Evolutionary conservation across 2,329 filamentous ascomycete species (phyloP), one percentile per base, ranked within the genome.

Genomic region (Shiraia sp.): DNA sequence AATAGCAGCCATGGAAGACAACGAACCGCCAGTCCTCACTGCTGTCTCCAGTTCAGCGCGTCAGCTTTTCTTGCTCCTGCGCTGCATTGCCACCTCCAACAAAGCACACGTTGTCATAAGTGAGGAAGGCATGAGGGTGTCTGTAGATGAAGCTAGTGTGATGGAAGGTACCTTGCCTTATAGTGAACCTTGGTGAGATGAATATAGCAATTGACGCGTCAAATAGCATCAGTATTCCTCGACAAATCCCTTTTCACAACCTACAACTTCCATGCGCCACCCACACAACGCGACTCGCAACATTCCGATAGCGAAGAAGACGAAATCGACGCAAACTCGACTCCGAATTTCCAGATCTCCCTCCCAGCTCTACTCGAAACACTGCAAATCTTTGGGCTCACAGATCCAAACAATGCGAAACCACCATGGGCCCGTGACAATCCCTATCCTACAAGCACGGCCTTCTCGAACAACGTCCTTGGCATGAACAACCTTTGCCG

Each of bases 301-400:
- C 56, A 51, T 34, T 49, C 51, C n/a, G 63, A 66, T 19, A 38
- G 43, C 26, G 61, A 68, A 15, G 51, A 60, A 33, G 59, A 68
- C 22, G 68, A 73, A 15, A 65, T 70, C 29, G 69, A 77, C 16
- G 57, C 71, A 6, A 47, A 65, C 7, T 48, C 65, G 13, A 77
- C 81, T 22, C 85, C 88, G 6, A 81, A 80, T 36, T 99, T 99
- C 65, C 86, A 95, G 64, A 86, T 97, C 51, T 93, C 90, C 2
- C 80, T 99, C 7, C 79, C 86, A 4, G 88, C 92, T 13, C 80
- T 99, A 3, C 81, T 99, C 38, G 93, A 97, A 72, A 95, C 92
- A 0, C 79, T 99, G 6, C 92, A 96, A 62, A 97, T 99, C 35
- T 95, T 99, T 61, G 90, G 90, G 35, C 81, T 91, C 34, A 74